Percentiles rank a stretch among this genome's conserved stretches.
phyloP scores from a whole-genome alignment of 1,284 basidiomycete genomes.

The Sporisorium iseilematis-ciliati region DNA sequence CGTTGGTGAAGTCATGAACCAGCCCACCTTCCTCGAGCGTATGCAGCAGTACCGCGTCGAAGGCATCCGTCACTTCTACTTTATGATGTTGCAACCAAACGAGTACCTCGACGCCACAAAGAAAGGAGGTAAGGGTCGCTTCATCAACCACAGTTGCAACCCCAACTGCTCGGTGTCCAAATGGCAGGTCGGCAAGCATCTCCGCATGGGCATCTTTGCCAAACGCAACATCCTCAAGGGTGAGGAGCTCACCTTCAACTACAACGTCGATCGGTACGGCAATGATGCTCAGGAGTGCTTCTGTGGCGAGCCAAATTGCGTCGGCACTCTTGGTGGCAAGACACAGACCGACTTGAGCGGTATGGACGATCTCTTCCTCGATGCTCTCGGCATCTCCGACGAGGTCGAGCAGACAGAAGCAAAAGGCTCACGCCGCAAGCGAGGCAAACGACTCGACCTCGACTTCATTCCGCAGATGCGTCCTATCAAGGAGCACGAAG shows the following conservation, averaged over 20 bases:
- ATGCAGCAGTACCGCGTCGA: constrained; percentile 94
- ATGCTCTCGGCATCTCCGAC: constrained; percentile 94
- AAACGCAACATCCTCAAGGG: constrained; percentile 83
- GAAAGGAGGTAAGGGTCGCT: constrained; percentile 93
- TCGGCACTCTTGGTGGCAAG: constrained; percentile 96
- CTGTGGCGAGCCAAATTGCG: constrained; percentile 95
- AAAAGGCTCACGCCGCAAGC: constrained; percentile 91
- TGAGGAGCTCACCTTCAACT: constrained; percentile 99
- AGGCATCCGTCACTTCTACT: constrained; percentile 97
- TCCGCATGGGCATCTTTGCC: constrained; percentile 98
- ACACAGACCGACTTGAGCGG: constrained; percentile 94
- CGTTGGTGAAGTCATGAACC: constrained; percentile 93
- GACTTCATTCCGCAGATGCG: constrained; percentile 82
- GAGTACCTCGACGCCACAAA: constrained; percentile 99
- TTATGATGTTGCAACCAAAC: constrained; percentile 99
- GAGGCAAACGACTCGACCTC: constrained; percentile 90
- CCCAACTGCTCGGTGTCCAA: constrained; percentile 99
- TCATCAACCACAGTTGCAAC: constrained; percentile 97
- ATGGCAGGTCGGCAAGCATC: constrained; percentile 91
- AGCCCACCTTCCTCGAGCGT: constrained; percentile 86
- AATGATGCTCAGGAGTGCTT: constrained; percentile 95
- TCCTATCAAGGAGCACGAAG: constrained; percentile 82
- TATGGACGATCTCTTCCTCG: constrained; percentile 94
- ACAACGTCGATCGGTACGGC: constrained; percentile 98
- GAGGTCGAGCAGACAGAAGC: constrained; percentile 82